Base-by-base conservation (phyloP, 2,329 filamentous ascomycete genomes). In the Aspergillus udagawae region DNA sequence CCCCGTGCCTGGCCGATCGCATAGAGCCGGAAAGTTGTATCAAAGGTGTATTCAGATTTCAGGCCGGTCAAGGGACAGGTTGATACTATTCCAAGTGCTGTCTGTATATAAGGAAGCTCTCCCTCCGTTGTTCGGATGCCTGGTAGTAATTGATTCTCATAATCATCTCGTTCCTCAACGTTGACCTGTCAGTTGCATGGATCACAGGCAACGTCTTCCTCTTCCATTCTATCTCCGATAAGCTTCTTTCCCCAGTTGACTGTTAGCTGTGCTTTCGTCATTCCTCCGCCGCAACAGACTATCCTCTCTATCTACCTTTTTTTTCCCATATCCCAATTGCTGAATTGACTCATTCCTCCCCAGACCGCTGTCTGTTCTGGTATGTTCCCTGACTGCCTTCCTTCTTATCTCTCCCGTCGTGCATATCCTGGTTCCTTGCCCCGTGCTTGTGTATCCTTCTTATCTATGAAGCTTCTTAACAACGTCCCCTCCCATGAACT, bases 1-100 rank as follows among this genome's bases (percentile, higher is more conserved):
- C 56, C 52, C 60, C 61, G 63, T 65, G 53, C 60, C 63, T 67
- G 63, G 62, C 65, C 62, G 63, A 65, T 65, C 63, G 65, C 63
- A 67, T 65, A 65, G 61, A 55, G 56, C 63, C 62, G 64, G 65
- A 8, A 27, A 47, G 3, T 47, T 38, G 47, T 35, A 53, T 51
- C 29, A 51, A 49, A 29, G 32, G 23, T 50, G 25, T 25, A n/a
- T 25, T 49, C 52, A 55, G 51, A 28, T 21, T 35, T 27, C 20
- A 35, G 5, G 32, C 3, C 12, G 17, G 14, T 38, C 32, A 38
- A 38, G 32, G 32, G 32, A 17, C 32, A 38, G 14, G 2, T 38
- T 38, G 32, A 38, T 38, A 17, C 32, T 38, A 38, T 38, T 35
- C 32, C 32, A 38, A 38, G 14, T 17, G 32, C 32, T 38, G 14